These are phyloP conservation scores for Pseudotsuga menziesii DNA, from an alignment of 75 land plant species.

Conservation along the genomic window DNA sequence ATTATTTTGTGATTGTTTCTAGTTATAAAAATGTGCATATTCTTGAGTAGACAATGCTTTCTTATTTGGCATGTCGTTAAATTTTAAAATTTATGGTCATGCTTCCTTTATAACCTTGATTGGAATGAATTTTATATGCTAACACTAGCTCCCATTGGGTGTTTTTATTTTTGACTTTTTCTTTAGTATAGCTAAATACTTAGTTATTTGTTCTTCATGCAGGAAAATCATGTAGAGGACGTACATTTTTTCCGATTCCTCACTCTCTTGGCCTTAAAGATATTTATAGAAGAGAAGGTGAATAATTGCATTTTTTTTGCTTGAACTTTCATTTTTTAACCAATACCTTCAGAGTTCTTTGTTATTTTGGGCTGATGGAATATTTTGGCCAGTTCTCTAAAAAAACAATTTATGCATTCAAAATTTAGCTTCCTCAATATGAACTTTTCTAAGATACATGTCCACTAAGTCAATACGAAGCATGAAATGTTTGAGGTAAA, in stretches of 20 bases:
- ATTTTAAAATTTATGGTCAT: not conserved
- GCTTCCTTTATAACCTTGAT: not conserved
- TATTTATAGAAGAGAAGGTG: constrained; percentile 83
- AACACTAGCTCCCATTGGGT: not conserved
- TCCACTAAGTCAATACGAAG: not conserved
- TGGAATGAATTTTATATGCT: not conserved
- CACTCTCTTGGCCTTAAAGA: constrained; percentile 79
- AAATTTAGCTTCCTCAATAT: not conserved
- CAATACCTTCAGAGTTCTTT: not conserved
- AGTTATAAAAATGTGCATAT: not conserved
- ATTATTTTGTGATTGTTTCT: not conserved
- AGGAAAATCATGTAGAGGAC: constrained; percentile 52
- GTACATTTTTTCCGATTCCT: constrained; percentile 81
- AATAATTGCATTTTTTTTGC: constrained; percentile 6
- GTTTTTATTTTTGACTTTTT: constrained; percentile 4
- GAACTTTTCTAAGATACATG: not conserved
- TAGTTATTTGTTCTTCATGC: constrained; percentile 13
- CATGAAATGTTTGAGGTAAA: not conserved
- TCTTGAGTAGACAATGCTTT: not conserved
- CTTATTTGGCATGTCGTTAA: not conserved
- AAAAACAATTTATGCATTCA: not conserved
- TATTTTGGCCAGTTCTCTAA: not conserved
- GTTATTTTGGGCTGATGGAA: not conserved
- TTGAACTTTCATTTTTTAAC: not conserved
- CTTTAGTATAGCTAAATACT: not conserved